Base-by-base conservation (phyloP, 169 alveolate species). In the Neospora caninum region DNA sequence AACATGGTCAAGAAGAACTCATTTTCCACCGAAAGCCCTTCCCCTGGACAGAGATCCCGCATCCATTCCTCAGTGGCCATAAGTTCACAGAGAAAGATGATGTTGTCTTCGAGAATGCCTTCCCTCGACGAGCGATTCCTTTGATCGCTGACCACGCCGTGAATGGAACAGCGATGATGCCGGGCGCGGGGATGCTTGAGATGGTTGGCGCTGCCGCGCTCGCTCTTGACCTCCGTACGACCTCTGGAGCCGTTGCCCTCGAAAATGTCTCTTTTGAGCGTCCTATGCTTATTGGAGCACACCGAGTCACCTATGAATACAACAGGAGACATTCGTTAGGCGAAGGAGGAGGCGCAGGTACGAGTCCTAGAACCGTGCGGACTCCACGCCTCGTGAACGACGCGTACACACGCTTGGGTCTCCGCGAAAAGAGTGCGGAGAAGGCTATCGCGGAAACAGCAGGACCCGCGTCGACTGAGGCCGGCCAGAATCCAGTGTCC, bases 171-270 rank as follows among this genome's bases (percentile, higher is more conserved):
- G 96, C 95, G 27, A 95, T 96, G 78, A 94, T 96, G 94, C 98
- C 98, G 13, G 98, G 96, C 82, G 95, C 96, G 53, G 98, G 96
- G 38, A 91, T 96, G 70, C 86, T 96, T 29, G 98, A 96, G 84
- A 93, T 96, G 45, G 91, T 96, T 53, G 97, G 96, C 31, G 97
- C 97, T 29, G 95, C 97, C n/a, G 95, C 95, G 29, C 80, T 67
- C 22, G 92, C 94, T 27, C 80, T 95, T 41, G 96, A 91, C 38
- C 91, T 95, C 87, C 80, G 73, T 53, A 83, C 91, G 58, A 45
- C 96, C 22, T 64, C 88, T 7, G 91, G 94, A 38, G 94, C 94
- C 6, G 95, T 95, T 53, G 78, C 94, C 27, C 69, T 95, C 31
- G 96, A 95, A 70, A 93, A 93, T 70, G 86, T 94, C n/a, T 41